Evolutionary conservation across 2,329 filamentous ascomycete genomes (phyloP).

Genomic region (Penicillium sp.): DNA sequence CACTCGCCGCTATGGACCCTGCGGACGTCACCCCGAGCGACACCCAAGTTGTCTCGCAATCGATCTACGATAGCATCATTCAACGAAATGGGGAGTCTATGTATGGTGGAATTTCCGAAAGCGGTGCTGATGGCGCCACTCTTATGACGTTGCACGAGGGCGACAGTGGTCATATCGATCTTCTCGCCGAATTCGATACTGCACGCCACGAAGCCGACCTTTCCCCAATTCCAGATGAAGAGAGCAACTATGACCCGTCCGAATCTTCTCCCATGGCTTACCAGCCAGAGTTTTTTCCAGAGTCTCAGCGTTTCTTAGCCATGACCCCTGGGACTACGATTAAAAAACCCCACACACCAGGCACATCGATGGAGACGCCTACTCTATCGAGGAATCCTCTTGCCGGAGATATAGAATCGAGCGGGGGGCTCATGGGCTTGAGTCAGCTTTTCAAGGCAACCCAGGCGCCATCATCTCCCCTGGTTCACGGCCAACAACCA

Average conservation of each 20-base stretch:
- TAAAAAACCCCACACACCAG: constrained; percentile 33
- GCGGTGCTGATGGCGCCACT: constrained; percentile 33
- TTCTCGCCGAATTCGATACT: constrained; percentile 40
- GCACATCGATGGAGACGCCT: constrained; percentile 37
- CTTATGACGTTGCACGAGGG: constrained; percentile 42
- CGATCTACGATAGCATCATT: constrained; percentile 43
- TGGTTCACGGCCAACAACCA: constrained; percentile 34
- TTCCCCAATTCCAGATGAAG: constrained; percentile 54
- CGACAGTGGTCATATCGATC: constrained; percentile 45
- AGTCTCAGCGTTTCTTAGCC: constrained; percentile 47
- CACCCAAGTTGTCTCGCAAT: constrained; percentile 48
- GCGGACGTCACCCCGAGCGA: constrained; percentile 38
- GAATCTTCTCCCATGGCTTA: constrained; percentile 40
- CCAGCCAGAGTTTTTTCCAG: constrained; percentile 44
- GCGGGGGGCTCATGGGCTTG: constrained; percentile 43
- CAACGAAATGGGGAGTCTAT: constrained; percentile 35
- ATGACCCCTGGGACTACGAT: constrained; percentile 42
- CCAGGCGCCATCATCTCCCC: constrained; percentile 49
- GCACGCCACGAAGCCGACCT: constrained; percentile 20
- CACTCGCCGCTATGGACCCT: constrained; percentile 33
- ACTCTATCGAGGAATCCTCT: constrained; percentile 45
- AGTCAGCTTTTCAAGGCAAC: constrained; percentile 52
- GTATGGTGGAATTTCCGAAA: constrained; percentile 22
- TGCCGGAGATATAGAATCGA: constrained; percentile 34
- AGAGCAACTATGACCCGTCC: constrained; percentile 30